Evolutionary conservation across 2,329 filamentous ascomycete species (phyloP).

Genomic region (Lachnellula hyalina): DNA sequence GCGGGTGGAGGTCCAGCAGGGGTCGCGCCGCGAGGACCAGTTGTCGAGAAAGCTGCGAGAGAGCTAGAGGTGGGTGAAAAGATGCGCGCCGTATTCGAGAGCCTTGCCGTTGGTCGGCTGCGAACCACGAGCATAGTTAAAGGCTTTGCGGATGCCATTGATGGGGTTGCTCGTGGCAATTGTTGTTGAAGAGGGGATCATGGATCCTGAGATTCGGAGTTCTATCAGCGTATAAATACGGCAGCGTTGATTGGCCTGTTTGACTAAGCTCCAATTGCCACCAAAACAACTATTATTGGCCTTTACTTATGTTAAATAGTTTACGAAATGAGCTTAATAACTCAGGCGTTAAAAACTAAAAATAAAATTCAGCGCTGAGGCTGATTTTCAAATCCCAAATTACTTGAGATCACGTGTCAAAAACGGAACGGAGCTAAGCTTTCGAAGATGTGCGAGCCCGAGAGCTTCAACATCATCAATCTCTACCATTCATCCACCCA

Average conservation of each 20-base stretch:
- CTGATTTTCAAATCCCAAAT: not conserved
- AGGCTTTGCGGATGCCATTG: constrained; percentile 33
- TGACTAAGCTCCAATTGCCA: constrained; percentile 17
- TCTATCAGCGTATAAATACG: constrained; percentile 13
- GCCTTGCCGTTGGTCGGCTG: constrained; percentile 26
- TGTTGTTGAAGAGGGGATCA: constrained; percentile 20
- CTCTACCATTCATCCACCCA: constrained; percentile 9
- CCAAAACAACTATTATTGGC: constrained; percentile 3
- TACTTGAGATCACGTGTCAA: constrained; percentile 14
- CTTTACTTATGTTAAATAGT: not conserved
- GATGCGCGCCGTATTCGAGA: constrained; percentile 24
- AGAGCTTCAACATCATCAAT: constrained; percentile 14
- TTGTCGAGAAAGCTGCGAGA: constrained; percentile 28
- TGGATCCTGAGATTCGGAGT: constrained; percentile 11
- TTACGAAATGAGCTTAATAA: not conserved
- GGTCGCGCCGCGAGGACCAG: constrained; percentile 43
- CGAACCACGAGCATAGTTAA: constrained; percentile 33
- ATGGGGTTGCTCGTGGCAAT: constrained; percentile 28
- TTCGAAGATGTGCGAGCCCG: not conserved
- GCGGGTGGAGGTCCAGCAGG: constrained; percentile 73
- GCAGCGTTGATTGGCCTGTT: constrained; percentile 20
- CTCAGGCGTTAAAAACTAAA: too few species aligned
- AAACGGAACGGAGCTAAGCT: constrained; percentile 1
- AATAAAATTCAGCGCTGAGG: too few species aligned
- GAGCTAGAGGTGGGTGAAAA: constrained; percentile 16